A percentile compares a stretch with the other conserved stretches of the same genome.
phyloP scores from a whole-genome alignment of 306 rosid genomes.

The Morella rubra region DNA sequence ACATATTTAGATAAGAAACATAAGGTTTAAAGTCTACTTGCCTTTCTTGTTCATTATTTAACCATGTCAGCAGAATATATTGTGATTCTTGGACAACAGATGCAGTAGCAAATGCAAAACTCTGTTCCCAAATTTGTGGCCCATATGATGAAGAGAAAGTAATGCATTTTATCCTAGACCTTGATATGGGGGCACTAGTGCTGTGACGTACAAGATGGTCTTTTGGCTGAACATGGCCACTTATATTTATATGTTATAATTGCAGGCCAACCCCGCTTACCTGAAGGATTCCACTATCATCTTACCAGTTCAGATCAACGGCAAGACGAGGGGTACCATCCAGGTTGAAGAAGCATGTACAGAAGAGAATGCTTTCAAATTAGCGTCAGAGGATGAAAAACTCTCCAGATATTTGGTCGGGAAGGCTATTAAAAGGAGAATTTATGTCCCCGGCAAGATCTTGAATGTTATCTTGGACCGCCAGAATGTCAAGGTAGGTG shows the following conservation, averaged over 20 bases:
- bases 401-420: constrained; percentile 71
- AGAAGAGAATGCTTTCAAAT: constrained; percentile 73
- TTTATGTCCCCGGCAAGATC: constrained; percentile 85
- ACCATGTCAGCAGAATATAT: neutral
- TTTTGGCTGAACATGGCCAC: neutral
- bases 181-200: neutral
- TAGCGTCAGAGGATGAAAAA: constrained; percentile 73
- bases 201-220: neutral
- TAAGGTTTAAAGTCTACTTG: neutral
- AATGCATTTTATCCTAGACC: neutral
- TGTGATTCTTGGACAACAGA: neutral
- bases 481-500: constrained; percentile 54
- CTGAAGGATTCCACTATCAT: constrained; percentile 67
- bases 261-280: constrained; percentile 74
- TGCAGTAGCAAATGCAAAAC: neutral
- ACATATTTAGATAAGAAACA: neutral
- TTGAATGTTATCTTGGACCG: constrained; percentile 83
- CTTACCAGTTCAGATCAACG: constrained; percentile 92
- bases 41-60: neutral
- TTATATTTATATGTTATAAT: constrained; percentile 17
- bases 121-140: neutral
- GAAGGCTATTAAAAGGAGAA: constrained; percentile 60
- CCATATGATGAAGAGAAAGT: neutral
- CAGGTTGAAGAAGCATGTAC: constrained; percentile 79
- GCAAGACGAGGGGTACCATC: constrained; percentile 94